Evolutionary conservation across 345 rosid species (phyloP).

Genomic region (Eucalyptus paniculata): DNA sequence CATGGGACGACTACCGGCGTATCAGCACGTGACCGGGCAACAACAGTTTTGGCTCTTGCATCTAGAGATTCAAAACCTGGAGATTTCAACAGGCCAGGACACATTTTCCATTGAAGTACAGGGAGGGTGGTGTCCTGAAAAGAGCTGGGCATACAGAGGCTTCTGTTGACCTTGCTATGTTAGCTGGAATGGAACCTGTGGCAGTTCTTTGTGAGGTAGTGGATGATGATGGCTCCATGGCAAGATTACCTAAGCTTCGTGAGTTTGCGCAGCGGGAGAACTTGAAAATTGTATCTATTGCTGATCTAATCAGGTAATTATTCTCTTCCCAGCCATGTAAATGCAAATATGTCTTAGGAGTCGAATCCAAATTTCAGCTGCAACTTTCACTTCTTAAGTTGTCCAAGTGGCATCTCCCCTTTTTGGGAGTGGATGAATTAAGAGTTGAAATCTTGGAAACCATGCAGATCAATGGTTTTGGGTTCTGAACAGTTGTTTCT

Average conservation of each 20-base stretch:
- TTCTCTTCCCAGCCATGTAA: neutral
- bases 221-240: neutral
- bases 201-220: constrained; percentile 58
- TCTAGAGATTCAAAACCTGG: constrained; percentile 73
- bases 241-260: neutral
- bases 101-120: constrained; percentile 65
- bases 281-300: neutral
- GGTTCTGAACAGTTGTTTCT: neutral
- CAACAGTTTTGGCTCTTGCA: constrained; percentile 64
- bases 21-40: constrained; percentile 81
- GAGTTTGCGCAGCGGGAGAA: neutral
- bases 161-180: constrained; percentile 62
- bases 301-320: neutral
- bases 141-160: constrained; percentile 93
- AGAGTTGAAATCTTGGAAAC: neutral
- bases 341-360: neutral
- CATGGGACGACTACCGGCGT: constrained; percentile 90
- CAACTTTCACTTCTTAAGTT: neutral
- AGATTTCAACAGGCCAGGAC: constrained; percentile 87
- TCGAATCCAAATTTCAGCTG: neutral
- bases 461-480: neutral
- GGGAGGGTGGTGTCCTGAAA: constrained; percentile 66
- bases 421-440: neutral
- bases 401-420: neutral
- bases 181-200: constrained; percentile 62